These are phyloP conservation scores for Petrea volubilis DNA, from an alignment of 257 asterid species.

Conservation along the genomic window DNA sequence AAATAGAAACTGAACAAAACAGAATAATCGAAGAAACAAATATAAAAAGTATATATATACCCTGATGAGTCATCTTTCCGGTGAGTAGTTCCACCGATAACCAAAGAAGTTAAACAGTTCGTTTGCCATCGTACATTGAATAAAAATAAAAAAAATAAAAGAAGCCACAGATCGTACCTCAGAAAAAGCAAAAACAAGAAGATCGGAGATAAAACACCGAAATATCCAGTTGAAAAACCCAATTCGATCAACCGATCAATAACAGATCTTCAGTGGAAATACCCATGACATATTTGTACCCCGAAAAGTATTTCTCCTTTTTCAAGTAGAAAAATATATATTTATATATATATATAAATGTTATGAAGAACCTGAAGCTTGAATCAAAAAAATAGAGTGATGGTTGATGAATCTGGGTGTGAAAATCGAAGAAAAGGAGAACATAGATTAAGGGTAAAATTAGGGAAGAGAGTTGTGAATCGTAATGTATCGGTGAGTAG, in stretches of 20 bases:
- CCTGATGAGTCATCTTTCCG: not conserved
- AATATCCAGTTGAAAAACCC: not conserved
- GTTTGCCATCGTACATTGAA: slow-evolving; percentile 20
- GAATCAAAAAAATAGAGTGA: not conserved
- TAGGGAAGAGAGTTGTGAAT: slow-evolving; percentile 6
- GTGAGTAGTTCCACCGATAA: slow-evolving; percentile 22
- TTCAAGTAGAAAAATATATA: not conserved
- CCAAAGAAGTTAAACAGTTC: slow-evolving; percentile 20
- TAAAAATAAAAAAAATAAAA: not conserved
- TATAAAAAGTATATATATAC: not conserved
- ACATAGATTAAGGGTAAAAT: not conserved
- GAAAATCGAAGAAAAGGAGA: slow-evolving; percentile 12
- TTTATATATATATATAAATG: not conserved
- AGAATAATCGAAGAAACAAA: not conserved
- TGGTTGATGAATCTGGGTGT: not conserved
- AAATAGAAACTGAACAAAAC: not conserved
- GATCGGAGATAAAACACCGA: slow-evolving; percentile 20
- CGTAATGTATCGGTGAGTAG: slow-evolving; percentile 18
- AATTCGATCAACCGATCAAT: slow-evolving; percentile 22
- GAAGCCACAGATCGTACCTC: slow-evolving; percentile 17
- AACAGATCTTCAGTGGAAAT: slow-evolving; percentile 22
- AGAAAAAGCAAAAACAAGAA: not conserved
- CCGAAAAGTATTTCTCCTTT: not conserved
- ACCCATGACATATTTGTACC: not conserved
- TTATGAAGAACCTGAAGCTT: not conserved